Conservation (phyloP, 108 stramenopile genomes). For the Skeletonema costatum region DNA sequence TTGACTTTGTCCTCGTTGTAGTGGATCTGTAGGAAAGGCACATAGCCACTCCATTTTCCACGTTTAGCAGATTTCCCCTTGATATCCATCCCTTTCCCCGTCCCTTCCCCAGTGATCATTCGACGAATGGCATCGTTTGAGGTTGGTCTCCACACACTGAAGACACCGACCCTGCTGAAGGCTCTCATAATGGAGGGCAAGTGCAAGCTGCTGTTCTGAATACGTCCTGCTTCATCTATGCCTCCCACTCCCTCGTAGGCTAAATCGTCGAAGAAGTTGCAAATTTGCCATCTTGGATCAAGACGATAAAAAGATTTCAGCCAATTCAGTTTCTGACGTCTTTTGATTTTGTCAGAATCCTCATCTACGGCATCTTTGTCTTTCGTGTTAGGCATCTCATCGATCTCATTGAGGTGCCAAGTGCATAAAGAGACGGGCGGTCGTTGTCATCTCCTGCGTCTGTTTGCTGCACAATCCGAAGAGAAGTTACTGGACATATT, state of each 20-base stretch:
- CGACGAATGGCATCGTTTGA: no score
- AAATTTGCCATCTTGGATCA: slow-evolving; percentile 51
- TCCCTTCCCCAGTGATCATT: no score
- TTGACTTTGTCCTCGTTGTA: no score
- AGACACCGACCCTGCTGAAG: not conserved
- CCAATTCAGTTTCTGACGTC: slow-evolving; percentile 17
- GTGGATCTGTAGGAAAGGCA: no score
- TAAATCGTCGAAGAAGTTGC: not conserved
- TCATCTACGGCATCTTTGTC: not conserved
- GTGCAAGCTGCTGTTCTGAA: not conserved
- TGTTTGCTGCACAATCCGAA: no score
- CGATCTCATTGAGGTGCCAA: not conserved
- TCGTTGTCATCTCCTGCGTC: not conserved
- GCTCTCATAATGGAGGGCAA: not conserved
- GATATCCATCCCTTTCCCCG: no score
- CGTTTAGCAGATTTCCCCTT: no score
- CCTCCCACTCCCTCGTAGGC: not conserved
- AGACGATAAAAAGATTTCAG: slow-evolving; percentile 13
- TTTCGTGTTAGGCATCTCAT: not conserved
- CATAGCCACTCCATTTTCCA: no score
- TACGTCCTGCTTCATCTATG: not conserved
- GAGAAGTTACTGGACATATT: no score
- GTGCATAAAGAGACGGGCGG: not conserved
- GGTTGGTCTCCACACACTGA: not conserved
- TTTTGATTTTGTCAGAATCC: not conserved